Base-by-base conservation (phyloP, 2,329 filamentous ascomycete species). In the Epichloe bromicola region DNA sequence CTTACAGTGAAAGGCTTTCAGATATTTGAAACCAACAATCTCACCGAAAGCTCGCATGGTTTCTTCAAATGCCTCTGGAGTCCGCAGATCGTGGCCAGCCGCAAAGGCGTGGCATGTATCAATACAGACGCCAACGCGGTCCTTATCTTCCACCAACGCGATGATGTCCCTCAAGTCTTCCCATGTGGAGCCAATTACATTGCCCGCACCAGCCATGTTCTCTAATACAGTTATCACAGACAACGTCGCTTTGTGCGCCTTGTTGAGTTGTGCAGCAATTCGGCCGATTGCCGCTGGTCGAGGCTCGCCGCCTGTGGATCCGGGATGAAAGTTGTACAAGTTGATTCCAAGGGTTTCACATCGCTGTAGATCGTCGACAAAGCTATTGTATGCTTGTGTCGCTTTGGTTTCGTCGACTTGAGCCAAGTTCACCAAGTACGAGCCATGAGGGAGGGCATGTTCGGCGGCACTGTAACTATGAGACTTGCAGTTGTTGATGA, bases 321-420 rank as follows among this genome's bases (percentile, higher is more conserved):
- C 93, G 0, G 93, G 93, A 64, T 98, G 93, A 70, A 98, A 97
- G 68, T 98, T 98, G 73, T 97, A 98, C n/a, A 96, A 76, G 55
- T 71, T 75, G 61, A 98, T 95, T 1, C 89, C 88, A 0, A 98
- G 79, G 44, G 77, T 75, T 62, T 95, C 86, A 66, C 93, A 97
- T 10, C 93, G 82, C 48, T 79, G 72, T 1, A 98, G 74, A 65
- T 98, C 93, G 60, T 98, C 90, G 15, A 95, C 63, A 66, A 98
- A 98, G 52, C 82, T 80, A 39, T 73, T 76, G 63, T 95, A 96
- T 1, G 90, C 90, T 70, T 97, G 89, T 48, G 81, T 76, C 2
- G 89, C 87, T 65, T 95, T 94, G 39, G 75, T 76, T 26, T 78
- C 66, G 61, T 97, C 90, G 4, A 82, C 76, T 62, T 95, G 88